Evolutionary conservation across 306 rosid genomes (phyloP).

Genomic region (Prunus campanulata): DNA sequence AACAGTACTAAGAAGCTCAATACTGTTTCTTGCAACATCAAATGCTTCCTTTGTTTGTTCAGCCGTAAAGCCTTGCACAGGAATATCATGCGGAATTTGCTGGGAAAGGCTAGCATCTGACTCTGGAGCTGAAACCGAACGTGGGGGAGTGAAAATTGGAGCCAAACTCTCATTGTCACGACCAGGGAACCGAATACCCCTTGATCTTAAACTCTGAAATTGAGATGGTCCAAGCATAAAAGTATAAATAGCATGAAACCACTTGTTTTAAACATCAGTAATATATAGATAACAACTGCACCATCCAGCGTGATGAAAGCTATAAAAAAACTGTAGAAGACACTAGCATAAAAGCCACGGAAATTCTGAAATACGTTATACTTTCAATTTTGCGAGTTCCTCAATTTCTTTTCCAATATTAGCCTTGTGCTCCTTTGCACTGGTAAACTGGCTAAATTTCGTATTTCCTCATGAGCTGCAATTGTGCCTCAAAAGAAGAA

Average conservation of each 20-base stretch:
- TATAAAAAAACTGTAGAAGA: background rate
- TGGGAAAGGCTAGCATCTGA: conserved; percentile 38
- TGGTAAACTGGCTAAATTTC: background rate
- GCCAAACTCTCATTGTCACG: conserved; percentile 97
- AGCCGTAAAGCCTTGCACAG: conserved; percentile 55
- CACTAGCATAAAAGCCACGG: background rate
- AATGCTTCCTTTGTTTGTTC: conserved; percentile 93
- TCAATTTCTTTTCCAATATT: background rate
- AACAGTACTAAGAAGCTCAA: conserved; percentile 88
- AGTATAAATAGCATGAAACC: conserved; percentile 8
- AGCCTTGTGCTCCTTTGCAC: background rate
- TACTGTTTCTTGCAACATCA: conserved; percentile 89
- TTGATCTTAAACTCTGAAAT: conserved; percentile 81
- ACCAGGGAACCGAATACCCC: conserved; percentile 94
- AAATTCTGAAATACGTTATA: background rate
- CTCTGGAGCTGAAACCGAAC: conserved; percentile 56
- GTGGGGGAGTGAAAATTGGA: conserved; percentile 91
- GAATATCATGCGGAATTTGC: conserved; percentile 53
- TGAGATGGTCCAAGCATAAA: conserved; percentile 21
- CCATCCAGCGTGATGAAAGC: background rate
- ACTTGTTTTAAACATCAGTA: background rate
- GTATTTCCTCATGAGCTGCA: background rate
- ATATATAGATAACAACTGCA: background rate
- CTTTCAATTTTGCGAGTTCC: background rate
- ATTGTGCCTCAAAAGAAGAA: background rate